Percentiles rank a stretch among this genome's conserved stretches.
Conservation (phyloP, 2,329 filamentous ascomycete species). For the Aspergillus fijiensis region DNA sequence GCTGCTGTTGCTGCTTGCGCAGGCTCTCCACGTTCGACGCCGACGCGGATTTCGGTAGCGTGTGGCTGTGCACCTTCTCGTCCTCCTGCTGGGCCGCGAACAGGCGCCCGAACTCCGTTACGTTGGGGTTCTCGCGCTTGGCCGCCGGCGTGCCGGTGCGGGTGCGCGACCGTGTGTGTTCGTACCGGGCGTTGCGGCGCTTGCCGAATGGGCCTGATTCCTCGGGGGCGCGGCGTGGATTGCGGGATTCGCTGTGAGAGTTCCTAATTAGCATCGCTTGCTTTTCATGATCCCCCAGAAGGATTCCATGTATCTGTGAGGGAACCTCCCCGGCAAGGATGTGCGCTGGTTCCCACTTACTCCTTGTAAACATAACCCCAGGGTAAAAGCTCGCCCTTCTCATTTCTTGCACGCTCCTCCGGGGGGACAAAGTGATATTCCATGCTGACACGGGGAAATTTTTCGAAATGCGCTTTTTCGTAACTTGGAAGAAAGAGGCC, state of each 20-base stretch:
- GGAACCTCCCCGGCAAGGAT: too few relatives aligned
- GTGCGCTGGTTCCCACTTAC: slow-evolving; percentile 41
- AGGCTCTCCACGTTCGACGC: slow-evolving; percentile 42
- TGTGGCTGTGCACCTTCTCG: slow-evolving; percentile 35
- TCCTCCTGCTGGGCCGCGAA: slow-evolving; percentile 48
- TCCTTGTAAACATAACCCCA: slow-evolving; percentile 64
- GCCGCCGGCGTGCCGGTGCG: slow-evolving; percentile 60
- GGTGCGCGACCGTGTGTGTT: slow-evolving; percentile 50
- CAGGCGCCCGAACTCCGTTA: slow-evolving; percentile 48
- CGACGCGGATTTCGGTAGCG: slow-evolving; percentile 41
- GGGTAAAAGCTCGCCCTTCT: slow-evolving; percentile 59
- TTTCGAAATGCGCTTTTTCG: not conserved
- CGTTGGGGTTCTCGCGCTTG: slow-evolving; percentile 53
- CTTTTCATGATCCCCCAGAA: not conserved
- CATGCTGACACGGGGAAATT: slow-evolving; percentile 40
- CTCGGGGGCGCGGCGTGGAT: slow-evolving; percentile 54
- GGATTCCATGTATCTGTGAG: too few relatives aligned
- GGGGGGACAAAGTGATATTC: slow-evolving; percentile 66
- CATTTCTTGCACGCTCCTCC: slow-evolving; percentile 60
- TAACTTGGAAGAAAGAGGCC: too few relatives aligned
- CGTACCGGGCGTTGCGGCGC: slow-evolving; percentile 47
- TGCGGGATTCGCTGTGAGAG: slow-evolving; percentile 44
- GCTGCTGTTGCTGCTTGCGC: slow-evolving; percentile 27
- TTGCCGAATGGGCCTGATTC: slow-evolving; percentile 64
- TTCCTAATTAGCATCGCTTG: slow-evolving; percentile 31